These are phyloP conservation scores for Emericellopsis cladophorae DNA, from an alignment of 2,329 filamentous ascomycete species.

Conservation along the genomic window DNA sequence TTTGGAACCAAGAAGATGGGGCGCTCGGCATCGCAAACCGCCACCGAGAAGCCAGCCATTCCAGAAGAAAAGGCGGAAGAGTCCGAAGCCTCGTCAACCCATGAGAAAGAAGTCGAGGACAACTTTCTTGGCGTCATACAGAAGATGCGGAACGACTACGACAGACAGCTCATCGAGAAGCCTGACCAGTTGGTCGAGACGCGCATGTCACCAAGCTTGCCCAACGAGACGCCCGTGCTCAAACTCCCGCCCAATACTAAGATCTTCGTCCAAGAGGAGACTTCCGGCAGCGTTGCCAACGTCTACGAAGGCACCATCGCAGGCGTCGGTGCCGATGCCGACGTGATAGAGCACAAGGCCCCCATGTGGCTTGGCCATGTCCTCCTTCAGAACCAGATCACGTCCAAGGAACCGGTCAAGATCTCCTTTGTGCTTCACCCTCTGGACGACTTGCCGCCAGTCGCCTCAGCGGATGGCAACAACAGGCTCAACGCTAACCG, in stretches of 20 bases:
- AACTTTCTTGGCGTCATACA: constrained; percentile 62
- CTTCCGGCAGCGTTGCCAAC: constrained; percentile 59
- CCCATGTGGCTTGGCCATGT: constrained; percentile 91
- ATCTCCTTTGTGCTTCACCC: constrained; percentile 89
- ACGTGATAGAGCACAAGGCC: constrained; percentile 72
- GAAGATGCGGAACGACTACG: constrained; percentile 61
- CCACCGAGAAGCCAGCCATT: constrained; percentile 57
- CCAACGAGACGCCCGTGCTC: constrained; percentile 64
- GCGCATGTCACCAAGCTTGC: constrained; percentile 53
- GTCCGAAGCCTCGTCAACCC: constrained; percentile 43
- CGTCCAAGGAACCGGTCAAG: constrained; percentile 85
- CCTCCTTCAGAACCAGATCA: constrained; percentile 68
- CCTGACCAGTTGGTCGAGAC: constrained; percentile 45
- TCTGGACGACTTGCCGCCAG: constrained; percentile 58
- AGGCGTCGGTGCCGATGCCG: constrained; percentile 62
- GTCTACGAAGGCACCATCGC: constrained; percentile 83
- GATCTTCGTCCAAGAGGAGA: constrained; percentile 59
- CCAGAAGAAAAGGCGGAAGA: constrained; percentile 68
- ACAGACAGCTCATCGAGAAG: constrained; percentile 46
- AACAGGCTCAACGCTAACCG: constrained; percentile 91
- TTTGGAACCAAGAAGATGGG: constrained; percentile 78
- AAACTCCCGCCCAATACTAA: constrained; percentile 57
- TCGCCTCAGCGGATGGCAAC: constrained; percentile 66
- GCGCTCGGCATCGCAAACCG: constrained; percentile 45
- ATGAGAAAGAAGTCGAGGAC: constrained; percentile 65